Conservation (phyloP, 371 early-diverging fungal genomes). For the Syncephalis plumigaleata region DNA sequence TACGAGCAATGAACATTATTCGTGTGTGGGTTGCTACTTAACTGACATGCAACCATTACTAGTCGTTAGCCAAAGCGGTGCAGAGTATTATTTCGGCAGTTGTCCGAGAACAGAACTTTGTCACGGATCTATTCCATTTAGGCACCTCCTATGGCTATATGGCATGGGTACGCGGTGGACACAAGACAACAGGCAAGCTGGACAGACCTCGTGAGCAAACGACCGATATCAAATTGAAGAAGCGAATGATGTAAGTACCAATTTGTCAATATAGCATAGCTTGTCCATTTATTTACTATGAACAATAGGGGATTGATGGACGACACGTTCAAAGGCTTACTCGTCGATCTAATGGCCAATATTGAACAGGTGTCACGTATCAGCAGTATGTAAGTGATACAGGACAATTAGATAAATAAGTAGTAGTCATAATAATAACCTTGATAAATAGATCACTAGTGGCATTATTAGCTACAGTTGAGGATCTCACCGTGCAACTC, state of each 20-base stretch:
- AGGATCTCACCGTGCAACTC: slow-evolving; percentile 44
- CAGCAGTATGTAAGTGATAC: slow-evolving; percentile 40
- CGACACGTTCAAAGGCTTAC: slow-evolving; percentile 57
- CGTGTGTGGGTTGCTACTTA: background rate
- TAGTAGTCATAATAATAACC: background rate
- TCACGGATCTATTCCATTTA: slow-evolving; percentile 58
- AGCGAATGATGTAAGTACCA: slow-evolving; percentile 24
- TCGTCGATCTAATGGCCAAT: slow-evolving; percentile 46
- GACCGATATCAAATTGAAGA: slow-evolving; percentile 43
- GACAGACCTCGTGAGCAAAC: slow-evolving; percentile 28
- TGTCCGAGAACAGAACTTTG: slow-evolving; percentile 62
- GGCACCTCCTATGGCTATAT: background rate
- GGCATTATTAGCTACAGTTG: slow-evolving; percentile 70
- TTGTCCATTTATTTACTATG: slow-evolving; percentile 8
- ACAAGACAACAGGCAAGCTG: slow-evolving; percentile 24
- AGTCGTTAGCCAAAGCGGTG: slow-evolving; percentile 30
- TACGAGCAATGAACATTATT: background rate
- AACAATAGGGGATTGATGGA: slow-evolving; percentile 41
- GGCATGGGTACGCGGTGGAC: slow-evolving; percentile 43
- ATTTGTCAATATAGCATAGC: background rate
- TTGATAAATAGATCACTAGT: slow-evolving; percentile 14
- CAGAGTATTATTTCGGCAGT: slow-evolving; percentile 22
- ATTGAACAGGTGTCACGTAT: slow-evolving; percentile 66
- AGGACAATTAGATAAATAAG: background rate
- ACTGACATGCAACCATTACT: background rate